Evolutionary conservation across 2,329 filamentous ascomycete species (phyloP).

Genomic region (Ceratocystis smalleyi): DNA sequence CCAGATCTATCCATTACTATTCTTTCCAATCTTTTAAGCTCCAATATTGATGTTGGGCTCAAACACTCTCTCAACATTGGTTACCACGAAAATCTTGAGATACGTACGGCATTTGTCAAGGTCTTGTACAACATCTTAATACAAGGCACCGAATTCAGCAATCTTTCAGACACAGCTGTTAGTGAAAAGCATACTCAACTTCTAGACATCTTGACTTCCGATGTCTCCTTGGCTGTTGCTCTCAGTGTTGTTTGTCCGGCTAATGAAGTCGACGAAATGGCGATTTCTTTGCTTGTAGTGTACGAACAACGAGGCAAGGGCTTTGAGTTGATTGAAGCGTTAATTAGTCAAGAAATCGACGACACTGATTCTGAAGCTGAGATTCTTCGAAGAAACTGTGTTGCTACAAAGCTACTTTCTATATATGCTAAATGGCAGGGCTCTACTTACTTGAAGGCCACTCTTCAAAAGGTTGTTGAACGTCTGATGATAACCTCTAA

Average conservation of each 20-base stretch:
- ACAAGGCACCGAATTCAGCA: conserved; percentile 58
- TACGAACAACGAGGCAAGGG: conserved; percentile 50
- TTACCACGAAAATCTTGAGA: conserved; percentile 55
- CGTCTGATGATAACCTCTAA: conserved; percentile 50
- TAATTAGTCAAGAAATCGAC: conserved; percentile 54
- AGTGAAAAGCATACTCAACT: conserved; percentile 54
- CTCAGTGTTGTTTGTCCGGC: conserved; percentile 53
- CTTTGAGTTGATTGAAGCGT: conserved; percentile 47
- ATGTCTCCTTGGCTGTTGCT: conserved; percentile 46
- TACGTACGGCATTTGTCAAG: conserved; percentile 53
- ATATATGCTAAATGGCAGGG: conserved; percentile 61
- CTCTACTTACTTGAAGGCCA: conserved; percentile 43
- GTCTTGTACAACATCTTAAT: conserved; percentile 55
- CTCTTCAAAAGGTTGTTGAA: conserved; percentile 51
- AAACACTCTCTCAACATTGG: conserved; percentile 56
- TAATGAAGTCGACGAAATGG: conserved; percentile 52
- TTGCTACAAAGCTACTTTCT: conserved; percentile 58
- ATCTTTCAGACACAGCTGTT: conserved; percentile 49
- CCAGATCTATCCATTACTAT: conserved; percentile 52
- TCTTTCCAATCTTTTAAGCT: conserved; percentile 52
- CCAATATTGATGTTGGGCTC: conserved; percentile 55
- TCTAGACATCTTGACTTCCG: conserved; percentile 45
- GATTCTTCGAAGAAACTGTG: conserved; percentile 50
- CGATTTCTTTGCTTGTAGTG: conserved; percentile 51
- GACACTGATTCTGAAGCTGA: conserved; percentile 56